Percentiles rank a stretch among this genome's conserved stretches.
Conservation (phyloP, 2,329 filamentous ascomycete genomes). For the Sporothrix sp. region DNA sequence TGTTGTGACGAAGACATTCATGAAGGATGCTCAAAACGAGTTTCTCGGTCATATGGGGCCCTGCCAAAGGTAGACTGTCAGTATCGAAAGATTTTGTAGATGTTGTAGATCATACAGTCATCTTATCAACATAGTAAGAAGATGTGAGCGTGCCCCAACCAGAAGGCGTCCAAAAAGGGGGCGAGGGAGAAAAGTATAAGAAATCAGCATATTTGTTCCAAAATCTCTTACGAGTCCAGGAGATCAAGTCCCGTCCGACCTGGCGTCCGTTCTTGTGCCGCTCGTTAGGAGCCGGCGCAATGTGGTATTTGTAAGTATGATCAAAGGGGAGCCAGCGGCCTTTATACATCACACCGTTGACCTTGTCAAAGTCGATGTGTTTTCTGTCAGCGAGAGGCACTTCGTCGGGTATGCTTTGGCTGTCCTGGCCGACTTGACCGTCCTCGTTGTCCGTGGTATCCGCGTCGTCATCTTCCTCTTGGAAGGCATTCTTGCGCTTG, state of each 20-base stretch:
- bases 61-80: conserved; percentile 20
- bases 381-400: too few species aligned
- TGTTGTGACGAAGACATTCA: conserved; percentile 26
- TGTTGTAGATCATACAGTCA: too few species aligned
- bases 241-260: conserved; percentile 30
- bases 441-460: neutral
- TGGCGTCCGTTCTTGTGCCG: conserved; percentile 23
- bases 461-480: neutral
- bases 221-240: conserved; percentile 33
- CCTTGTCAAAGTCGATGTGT: too few species aligned
- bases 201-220: neutral
- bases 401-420: too few species aligned
- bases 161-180: neutral
- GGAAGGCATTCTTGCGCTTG: neutral
- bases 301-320: conserved; percentile 11
- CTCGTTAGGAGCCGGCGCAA: conserved; percentile 15
- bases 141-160: neutral
- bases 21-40: conserved; percentile 32
- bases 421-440: neutral
- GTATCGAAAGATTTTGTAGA: neutral
- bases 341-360: too few species aligned
- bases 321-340: neutral
- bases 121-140: too few species aligned
- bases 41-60: conserved; percentile 38
- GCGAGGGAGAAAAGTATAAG: neutral